A percentile compares a stretch with the other conserved stretches of the same genome.
phyloP scores from a whole-genome alignment of 495 filamentous ascomycete genomes.

The Extremus antarcticus region DNA sequence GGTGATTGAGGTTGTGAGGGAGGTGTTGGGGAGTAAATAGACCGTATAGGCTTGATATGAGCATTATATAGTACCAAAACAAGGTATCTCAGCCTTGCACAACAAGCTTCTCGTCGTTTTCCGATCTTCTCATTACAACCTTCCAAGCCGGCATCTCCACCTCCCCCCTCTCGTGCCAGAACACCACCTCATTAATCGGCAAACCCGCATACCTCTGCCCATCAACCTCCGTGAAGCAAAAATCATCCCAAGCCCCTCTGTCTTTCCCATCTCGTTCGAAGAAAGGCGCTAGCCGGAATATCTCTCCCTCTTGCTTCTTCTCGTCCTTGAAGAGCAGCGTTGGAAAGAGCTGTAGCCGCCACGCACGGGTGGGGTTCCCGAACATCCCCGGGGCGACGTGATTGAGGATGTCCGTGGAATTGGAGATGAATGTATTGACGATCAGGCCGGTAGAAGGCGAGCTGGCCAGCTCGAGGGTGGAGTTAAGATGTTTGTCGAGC shows the following conservation, averaged over 20 bases:
- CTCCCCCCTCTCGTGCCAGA: slow-evolving; percentile 21
- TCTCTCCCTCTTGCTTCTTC: slow-evolving; percentile 19
- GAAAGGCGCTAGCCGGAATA: slow-evolving; percentile 17
- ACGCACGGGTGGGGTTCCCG: background rate
- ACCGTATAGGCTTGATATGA: slow-evolving; percentile 1
- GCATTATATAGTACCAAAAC: too few relatives aligned
- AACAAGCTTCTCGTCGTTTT: background rate
- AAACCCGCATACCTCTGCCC: slow-evolving; percentile 20
- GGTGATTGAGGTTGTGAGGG: slow-evolving; percentile 73
- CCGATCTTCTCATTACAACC: slow-evolving; percentile 11
- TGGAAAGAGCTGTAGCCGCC: slow-evolving; percentile 22
- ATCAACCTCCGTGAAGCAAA: slow-evolving; percentile 25
- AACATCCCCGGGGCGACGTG: background rate
- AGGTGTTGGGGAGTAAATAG: slow-evolving; percentile 54
- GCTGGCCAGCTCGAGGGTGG: slow-evolving; percentile 18
- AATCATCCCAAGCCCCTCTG: slow-evolving; percentile 21
- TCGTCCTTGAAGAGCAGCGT: slow-evolving; percentile 26
- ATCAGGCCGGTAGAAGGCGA: slow-evolving; percentile 21
- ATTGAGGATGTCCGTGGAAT: slow-evolving; percentile 22
- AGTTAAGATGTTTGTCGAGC: slow-evolving; percentile 19
- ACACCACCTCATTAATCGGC: slow-evolving; percentile 27
- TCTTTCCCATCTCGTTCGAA: slow-evolving; percentile 8
- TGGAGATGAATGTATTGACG: slow-evolving; percentile 23
- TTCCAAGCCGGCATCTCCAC: slow-evolving; percentile 25
- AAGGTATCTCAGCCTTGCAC: background rate